Conservation (phyloP, 495 filamentous ascomycete genomes). For the Daldinia grandis region DNA sequence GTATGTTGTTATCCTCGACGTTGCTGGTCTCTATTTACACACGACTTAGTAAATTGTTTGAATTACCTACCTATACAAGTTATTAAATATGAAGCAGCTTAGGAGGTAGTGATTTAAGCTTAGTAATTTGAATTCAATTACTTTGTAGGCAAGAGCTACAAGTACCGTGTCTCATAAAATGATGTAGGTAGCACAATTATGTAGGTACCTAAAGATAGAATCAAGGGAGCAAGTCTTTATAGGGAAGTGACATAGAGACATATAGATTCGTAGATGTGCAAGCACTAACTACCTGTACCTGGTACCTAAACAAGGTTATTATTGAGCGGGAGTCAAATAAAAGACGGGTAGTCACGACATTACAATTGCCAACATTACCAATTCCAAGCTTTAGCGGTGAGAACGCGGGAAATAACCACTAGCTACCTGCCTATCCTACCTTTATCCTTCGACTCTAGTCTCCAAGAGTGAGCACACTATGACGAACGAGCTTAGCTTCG, state of each 20-base stretch:
- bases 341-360: neutral
- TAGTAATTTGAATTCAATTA: neutral
- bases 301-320: neutral
- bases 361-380: neutral
- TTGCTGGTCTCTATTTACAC: neutral
- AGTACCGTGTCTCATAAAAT: neutral
- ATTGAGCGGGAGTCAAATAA: neutral
- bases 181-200: slow-evolving; percentile 3
- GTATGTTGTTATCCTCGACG: neutral
- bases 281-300: neutral
- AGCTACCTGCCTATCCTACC: neutral
- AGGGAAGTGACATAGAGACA: neutral
- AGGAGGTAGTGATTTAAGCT: neutral
- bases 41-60: neutral
- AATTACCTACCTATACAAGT: no score
- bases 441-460: neutral
- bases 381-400: slow-evolving; percentile 1
- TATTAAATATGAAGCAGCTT: neutral
- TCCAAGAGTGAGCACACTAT: slow-evolving; percentile 8
- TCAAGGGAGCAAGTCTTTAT: neutral
- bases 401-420: neutral
- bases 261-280: neutral
- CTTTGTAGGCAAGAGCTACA: neutral
- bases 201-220: neutral
- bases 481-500: neutral